Evolutionary conservation across 805 yeast genomes (phyloP).

Genomic region (Candida bentonensis): DNA sequence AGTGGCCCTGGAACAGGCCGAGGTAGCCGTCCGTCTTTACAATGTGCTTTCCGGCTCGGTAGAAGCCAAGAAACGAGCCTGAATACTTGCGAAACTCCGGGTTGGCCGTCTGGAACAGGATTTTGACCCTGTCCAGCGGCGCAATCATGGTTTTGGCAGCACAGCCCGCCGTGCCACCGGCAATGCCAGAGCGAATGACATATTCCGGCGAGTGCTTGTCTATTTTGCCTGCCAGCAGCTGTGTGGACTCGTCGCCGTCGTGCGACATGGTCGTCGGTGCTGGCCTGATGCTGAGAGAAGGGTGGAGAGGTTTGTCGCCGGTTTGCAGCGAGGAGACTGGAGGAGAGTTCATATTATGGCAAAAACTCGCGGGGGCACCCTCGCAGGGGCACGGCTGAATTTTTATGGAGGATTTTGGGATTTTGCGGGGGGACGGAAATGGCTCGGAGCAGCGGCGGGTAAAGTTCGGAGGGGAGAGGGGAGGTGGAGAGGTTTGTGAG

Average conservation of each 20-base stretch:
- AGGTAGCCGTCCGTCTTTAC: slow-evolving; percentile 51
- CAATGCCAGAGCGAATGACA: slow-evolving; percentile 68
- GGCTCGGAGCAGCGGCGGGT: too few relatives aligned
- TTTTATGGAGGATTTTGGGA: too few relatives aligned
- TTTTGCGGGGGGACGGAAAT: too few relatives aligned
- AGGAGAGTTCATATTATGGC: too few relatives aligned
- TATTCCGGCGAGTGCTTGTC: slow-evolving; percentile 68
- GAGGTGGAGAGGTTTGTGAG: too few relatives aligned
- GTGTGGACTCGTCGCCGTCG: not conserved
- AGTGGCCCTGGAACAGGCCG: slow-evolving; percentile 92
- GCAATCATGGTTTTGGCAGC: slow-evolving; percentile 95
- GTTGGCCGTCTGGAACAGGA: slow-evolving; percentile 85
- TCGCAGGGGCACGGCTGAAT: too few relatives aligned
- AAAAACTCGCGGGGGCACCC: too few relatives aligned
- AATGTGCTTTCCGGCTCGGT: slow-evolving; percentile 57
- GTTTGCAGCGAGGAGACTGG: too few relatives aligned
- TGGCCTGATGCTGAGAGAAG: too few relatives aligned
- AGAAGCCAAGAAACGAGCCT: slow-evolving; percentile 67
- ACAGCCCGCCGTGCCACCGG: slow-evolving; percentile 93
- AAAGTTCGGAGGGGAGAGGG: too few relatives aligned
- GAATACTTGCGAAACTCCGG: slow-evolving; percentile 73
- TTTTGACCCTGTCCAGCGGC: slow-evolving; percentile 89
- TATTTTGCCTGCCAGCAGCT: slow-evolving; percentile 16
- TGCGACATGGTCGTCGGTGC: too few relatives aligned
- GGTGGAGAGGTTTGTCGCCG: too few relatives aligned